Percentiles rank a stretch among this genome's conserved stretches.
Evolutionary conservation across 257 asterid genomes (phyloP).

Genomic region (Solanum tacnaense): DNA sequence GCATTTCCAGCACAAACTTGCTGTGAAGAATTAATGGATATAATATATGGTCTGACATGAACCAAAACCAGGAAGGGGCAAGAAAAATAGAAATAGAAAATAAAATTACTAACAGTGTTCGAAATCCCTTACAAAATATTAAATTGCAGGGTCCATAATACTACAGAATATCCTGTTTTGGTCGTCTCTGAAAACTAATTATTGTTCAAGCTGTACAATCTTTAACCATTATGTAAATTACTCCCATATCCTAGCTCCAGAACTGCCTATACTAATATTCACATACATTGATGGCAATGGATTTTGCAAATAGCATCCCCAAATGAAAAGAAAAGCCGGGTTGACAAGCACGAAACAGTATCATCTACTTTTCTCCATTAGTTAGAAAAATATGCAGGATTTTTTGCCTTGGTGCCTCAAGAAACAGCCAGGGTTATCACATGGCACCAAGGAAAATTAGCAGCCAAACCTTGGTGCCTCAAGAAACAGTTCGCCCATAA

Average conservation of each 20-base stretch:
- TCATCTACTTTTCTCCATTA: not conserved
- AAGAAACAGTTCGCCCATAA: constrained; percentile 72
- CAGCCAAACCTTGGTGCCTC: constrained; percentile 20
- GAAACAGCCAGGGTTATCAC: not conserved
- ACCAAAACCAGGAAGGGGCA: not conserved
- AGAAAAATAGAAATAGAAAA: not conserved
- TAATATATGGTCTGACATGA: not conserved
- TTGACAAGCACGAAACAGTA: not conserved
- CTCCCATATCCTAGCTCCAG: not conserved
- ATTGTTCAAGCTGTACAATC: constrained; percentile 13
- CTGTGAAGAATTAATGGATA: not conserved
- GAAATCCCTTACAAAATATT: not conserved
- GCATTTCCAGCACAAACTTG: not conserved
- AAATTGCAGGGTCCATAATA: not conserved
- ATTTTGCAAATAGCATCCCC: not conserved
- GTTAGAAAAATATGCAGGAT: not conserved
- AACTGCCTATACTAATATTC: constrained; percentile 1
- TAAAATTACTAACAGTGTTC: not conserved
- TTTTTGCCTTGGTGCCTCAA: no score
- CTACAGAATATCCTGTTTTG: constrained; percentile 1
- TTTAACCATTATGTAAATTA: constrained; percentile 9
- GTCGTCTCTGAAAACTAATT: not conserved
- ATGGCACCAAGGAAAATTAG: not conserved
- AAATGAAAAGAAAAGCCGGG: not conserved
- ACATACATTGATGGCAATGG: not conserved